A percentile compares a stretch with the other conserved stretches of the same genome.
These are phyloP conservation scores for Trichoderma asperelloides DNA, from an alignment of 495 filamentous ascomycete species.

Conservation along the genomic window DNA sequence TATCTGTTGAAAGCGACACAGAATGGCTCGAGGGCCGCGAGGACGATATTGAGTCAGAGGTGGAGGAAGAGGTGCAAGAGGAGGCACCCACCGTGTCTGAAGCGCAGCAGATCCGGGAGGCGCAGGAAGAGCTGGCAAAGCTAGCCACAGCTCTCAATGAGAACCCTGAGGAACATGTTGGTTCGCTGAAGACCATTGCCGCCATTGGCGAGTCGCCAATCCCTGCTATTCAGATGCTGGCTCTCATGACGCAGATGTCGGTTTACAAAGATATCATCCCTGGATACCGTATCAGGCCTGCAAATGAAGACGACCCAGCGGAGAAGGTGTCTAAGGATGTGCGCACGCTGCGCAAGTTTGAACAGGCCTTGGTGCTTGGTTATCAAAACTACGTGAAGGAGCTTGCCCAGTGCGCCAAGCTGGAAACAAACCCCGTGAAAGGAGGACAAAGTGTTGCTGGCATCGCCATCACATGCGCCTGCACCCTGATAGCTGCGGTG, in stretches of 20 bases:
- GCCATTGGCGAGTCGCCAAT: conserved; percentile 63
- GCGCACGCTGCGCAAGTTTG: conserved; percentile 65
- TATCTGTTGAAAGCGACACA: conserved; percentile 42
- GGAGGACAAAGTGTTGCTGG: conserved; percentile 41
- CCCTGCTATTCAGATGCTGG: conserved; percentile 69
- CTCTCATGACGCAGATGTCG: conserved; percentile 73
- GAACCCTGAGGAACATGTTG: conserved; percentile 82
- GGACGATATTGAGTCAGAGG: conserved; percentile 33
- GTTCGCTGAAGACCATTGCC: conserved; percentile 65
- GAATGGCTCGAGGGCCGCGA: conserved; percentile 42
- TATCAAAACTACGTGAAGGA: conserved; percentile 78
- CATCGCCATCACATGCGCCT: conserved; percentile 78
- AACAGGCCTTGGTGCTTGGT: conserved; percentile 69
- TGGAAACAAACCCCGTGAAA: conserved; percentile 22
- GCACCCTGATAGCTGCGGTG: conserved; percentile 63
- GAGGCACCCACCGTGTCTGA: conserved; percentile 55
- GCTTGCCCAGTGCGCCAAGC: conserved; percentile 53
- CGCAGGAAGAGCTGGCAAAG: conserved; percentile 86
- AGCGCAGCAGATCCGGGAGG: conserved; percentile 69
- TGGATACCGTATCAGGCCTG: conserved; percentile 84
- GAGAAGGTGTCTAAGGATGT: conserved; percentile 90
- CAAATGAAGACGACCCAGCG: conserved; percentile 58
- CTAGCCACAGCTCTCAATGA: conserved; percentile 78
- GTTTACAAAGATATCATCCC: conserved; percentile 96
- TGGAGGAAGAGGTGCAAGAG: conserved; percentile 25